Percentiles rank a stretch among this genome's conserved stretches.
These are phyloP conservation scores for Ophiostoma quercus DNA, from an alignment of 2,329 filamentous ascomycete species.

Conservation along the genomic window DNA sequence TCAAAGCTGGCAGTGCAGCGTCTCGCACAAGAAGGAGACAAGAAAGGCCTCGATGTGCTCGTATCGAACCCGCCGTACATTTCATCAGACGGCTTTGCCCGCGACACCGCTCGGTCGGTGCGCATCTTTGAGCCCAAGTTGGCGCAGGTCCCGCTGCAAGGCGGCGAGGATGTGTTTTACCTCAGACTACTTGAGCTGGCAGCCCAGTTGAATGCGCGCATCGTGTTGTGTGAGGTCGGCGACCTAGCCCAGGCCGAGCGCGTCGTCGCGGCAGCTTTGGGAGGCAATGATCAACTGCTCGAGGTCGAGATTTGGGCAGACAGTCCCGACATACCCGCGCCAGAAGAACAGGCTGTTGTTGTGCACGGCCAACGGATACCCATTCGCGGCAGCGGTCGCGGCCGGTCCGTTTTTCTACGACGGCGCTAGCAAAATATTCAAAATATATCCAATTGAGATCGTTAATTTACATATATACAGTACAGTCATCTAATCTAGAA, in stretches of 20 bases:
- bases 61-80: conserved; percentile 92
- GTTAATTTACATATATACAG: conserved; percentile 1
- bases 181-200: conserved; percentile 56
- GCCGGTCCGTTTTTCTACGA: conserved; percentile 42
- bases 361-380: conserved; percentile 33
- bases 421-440: not conserved
- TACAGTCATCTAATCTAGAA: conserved; percentile 33
- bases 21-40: not conserved
- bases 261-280: conserved; percentile 47
- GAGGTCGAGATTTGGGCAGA: conserved; percentile 68
- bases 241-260: conserved; percentile 62
- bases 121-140: conserved; percentile 73
- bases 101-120: conserved; percentile 65
- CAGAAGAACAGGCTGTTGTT: conserved; percentile 28
- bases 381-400: conserved; percentile 44
- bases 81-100: conserved; percentile 57
- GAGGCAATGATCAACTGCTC: conserved; percentile 25
- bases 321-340: conserved; percentile 45
- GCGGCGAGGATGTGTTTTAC: conserved; percentile 57
- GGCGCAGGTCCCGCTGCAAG: conserved; percentile 60
- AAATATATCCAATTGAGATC: not conserved
- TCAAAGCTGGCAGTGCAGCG: not conserved
- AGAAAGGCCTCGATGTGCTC: conserved; percentile 55
- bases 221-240: conserved; percentile 66
- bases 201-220: conserved; percentile 42